Percentiles rank a stretch among this genome's conserved stretches.
Evolutionary conservation across 768 basidiomycete species (phyloP).

Genomic region (Agrocybe praecox): DNA sequence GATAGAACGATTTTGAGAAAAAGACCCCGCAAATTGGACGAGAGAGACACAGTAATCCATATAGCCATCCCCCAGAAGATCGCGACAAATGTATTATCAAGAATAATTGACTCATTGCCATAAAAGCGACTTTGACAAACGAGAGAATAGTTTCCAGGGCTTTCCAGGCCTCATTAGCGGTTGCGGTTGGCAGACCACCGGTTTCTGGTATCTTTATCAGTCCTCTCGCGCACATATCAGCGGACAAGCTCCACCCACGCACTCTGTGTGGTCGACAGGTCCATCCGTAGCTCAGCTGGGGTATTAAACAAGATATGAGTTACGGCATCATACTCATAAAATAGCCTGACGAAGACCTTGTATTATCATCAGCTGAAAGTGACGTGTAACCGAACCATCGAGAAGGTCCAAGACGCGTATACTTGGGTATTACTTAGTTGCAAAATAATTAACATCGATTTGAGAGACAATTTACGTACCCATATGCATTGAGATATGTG

Average conservation of each 20-base stretch:
- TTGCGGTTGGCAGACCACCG: constrained; percentile 14
- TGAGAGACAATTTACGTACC: not conserved
- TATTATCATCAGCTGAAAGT: constrained; percentile 6
- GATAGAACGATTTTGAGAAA: constrained; percentile 25
- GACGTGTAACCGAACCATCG: constrained; percentile 3
- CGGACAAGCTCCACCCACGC: not conserved
- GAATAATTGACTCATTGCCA: constrained; percentile 27
- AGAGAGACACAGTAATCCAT: constrained; percentile 34
- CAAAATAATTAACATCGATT: not conserved
- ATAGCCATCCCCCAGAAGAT: constrained; percentile 32
- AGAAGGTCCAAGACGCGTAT: constrained; percentile 1
- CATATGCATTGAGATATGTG: constrained; percentile 2
- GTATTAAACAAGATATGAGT: not conserved
- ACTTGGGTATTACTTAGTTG: not conserved
- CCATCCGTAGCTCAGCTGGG: constrained; percentile 4
- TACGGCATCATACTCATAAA: too few species aligned
- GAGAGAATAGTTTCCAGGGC: constrained; percentile 25
- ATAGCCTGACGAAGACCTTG: not conserved
- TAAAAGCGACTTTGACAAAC: constrained; percentile 21
- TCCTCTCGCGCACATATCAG: not conserved
- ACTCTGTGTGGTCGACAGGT: constrained; percentile 9
- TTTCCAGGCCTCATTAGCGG: constrained; percentile 24
- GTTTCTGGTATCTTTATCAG: too few species aligned
- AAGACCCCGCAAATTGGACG: constrained; percentile 28
- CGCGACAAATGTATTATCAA: constrained; percentile 32